A percentile compares a stretch with the other conserved stretches of the same genome.
Conservation (phyloP, 2,329 filamentous ascomycete genomes). For the Dactylonectria macrodidyma region DNA sequence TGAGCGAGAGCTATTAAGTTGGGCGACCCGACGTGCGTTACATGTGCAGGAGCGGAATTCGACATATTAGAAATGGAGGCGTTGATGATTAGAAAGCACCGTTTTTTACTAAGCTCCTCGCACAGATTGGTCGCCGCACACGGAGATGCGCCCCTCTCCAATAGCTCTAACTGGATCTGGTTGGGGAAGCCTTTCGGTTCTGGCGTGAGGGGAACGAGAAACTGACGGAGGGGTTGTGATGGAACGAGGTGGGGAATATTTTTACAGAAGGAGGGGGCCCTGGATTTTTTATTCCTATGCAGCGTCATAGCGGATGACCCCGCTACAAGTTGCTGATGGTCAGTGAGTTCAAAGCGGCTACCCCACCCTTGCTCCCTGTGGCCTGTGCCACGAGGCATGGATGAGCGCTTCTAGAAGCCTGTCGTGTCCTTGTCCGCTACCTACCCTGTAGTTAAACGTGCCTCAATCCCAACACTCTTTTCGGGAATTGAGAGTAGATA, state of each 20-base stretch:
- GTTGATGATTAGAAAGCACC: constrained; percentile 47
- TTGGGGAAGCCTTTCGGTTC: constrained; percentile 12
- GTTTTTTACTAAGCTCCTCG: constrained; percentile 44
- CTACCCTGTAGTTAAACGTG: not conserved
- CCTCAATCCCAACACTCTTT: not conserved
- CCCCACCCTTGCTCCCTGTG: not conserved
- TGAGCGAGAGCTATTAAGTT: not conserved
- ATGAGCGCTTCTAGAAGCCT: not conserved
- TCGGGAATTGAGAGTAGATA: not conserved
- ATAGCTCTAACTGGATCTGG: constrained; percentile 17
- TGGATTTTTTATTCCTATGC: not conserved
- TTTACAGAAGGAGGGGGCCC: not conserved
- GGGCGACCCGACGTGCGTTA: not conserved
- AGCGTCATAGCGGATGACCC: constrained; percentile 33
- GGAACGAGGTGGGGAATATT: constrained; percentile 12
- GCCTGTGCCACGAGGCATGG: not conserved
- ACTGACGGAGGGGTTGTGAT: constrained; percentile 2
- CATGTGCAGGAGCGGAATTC: not conserved
- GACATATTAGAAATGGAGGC: constrained; percentile 26
- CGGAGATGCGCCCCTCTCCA: constrained; percentile 14
- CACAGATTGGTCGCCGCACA: constrained; percentile 39
- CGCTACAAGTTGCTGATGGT: constrained; percentile 22
- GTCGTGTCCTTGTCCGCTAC: not conserved
- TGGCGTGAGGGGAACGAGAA: constrained; percentile 16
- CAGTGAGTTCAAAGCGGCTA: not conserved